phyloP scores from a whole-genome alignment of 495 filamentous ascomycete species.

The Aspergillus funiculosus region DNA sequence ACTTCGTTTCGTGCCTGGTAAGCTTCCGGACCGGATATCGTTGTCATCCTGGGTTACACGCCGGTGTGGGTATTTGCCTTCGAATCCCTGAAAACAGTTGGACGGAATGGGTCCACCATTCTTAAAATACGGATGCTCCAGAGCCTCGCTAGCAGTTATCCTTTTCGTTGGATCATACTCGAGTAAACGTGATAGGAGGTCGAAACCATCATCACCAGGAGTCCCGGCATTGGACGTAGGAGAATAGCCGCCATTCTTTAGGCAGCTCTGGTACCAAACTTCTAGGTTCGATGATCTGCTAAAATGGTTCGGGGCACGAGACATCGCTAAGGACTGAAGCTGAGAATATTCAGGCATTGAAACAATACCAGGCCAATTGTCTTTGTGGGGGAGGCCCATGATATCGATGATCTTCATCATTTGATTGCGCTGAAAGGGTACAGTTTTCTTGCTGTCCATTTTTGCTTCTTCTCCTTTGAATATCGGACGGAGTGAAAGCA shows the following conservation, averaged over 20 bases:
- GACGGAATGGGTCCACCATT: conserved; percentile 56
- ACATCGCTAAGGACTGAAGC: conserved; percentile 56
- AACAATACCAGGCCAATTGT: conserved; percentile 76
- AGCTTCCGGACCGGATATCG: conserved; percentile 79
- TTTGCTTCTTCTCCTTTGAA: conserved; percentile 99
- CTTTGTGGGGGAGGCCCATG: conserved; percentile 82
- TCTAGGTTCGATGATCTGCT: conserved; percentile 51
- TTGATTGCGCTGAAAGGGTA: conserved; percentile 95
- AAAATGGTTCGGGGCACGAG: conserved; percentile 35
- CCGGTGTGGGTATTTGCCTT: conserved; percentile 81
- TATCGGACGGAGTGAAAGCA: conserved; percentile 84
- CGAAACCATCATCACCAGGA: conserved; percentile 71
- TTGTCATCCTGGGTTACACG: conserved; percentile 91
- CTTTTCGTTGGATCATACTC: conserved; percentile 91
- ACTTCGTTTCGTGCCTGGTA: conserved; percentile 88
- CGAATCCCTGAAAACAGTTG: conserved; percentile 88
- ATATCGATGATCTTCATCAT: conserved; percentile 99
- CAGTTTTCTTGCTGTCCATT: conserved; percentile 95
- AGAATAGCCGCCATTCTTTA: conserved; percentile 55
- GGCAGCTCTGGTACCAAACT: conserved; percentile 57
- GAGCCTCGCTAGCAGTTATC: conserved; percentile 74
- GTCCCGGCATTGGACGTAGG: conserved; percentile 42
- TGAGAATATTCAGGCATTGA: conserved; percentile 79
- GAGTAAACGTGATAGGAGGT: conserved; percentile 71
- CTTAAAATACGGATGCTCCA: conserved; percentile 83